Conservation (phyloP, 1,139 yeast genomes). For the Blastobotrys malaysiensis region DNA sequence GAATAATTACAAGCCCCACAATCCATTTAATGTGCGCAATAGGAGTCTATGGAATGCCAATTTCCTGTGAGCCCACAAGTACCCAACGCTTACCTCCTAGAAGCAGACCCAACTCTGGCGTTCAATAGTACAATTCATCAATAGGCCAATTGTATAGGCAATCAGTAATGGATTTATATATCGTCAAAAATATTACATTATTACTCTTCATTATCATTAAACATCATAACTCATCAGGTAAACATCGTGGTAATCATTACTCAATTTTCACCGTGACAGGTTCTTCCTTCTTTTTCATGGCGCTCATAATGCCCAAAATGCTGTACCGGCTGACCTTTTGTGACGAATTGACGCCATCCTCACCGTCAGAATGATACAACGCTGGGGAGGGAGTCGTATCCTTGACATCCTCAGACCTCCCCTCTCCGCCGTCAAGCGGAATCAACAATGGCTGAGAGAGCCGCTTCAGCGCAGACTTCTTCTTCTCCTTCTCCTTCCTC, state of each 20-base stretch:
- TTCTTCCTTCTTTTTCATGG: slow-evolving; percentile 16
- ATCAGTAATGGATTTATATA: too few species aligned
- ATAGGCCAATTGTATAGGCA: too few species aligned
- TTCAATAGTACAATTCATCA: too few species aligned
- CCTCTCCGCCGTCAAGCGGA: neutral
- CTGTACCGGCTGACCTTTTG: slow-evolving; percentile 19
- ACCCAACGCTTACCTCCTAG: too few species aligned
- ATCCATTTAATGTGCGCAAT: too few species aligned
- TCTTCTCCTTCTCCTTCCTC: neutral
- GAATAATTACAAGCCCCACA: too few species aligned
- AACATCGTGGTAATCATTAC: neutral
- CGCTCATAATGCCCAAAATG: slow-evolving; percentile 23
- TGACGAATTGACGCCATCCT: slow-evolving; percentile 5
- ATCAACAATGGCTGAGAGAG: neutral
- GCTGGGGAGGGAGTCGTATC: slow-evolving; percentile 4
- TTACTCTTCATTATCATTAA: neutral
- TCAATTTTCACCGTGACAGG: neutral
- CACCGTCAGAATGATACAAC: slow-evolving; percentile 4
- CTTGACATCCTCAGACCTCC: neutral
- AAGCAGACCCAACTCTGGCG: too few species aligned
- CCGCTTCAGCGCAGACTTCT: neutral
- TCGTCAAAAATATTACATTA: neutral
- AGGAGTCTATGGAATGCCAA: too few species aligned
- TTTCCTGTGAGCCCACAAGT: too few species aligned
- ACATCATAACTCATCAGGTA: slow-evolving; percentile 3